Evolutionary conservation across 2,329 filamentous ascomycete species (phyloP).

Genomic region (Penicillium sp.): DNA sequence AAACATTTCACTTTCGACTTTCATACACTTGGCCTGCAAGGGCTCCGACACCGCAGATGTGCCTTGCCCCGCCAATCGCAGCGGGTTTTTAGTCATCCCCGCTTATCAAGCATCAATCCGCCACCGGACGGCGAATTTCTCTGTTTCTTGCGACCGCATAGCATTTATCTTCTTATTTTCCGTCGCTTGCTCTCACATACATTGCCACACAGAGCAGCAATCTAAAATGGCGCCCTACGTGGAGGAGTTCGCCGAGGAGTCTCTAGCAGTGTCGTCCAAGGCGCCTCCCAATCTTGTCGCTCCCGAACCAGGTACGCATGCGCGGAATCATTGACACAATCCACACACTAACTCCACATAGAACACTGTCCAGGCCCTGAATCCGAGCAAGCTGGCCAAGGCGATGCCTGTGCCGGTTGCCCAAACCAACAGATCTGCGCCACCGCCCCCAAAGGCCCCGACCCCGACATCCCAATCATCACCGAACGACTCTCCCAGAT

Average conservation of each 20-base stretch:
- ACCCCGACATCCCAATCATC: constrained; percentile 89
- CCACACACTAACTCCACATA: constrained; percentile 18
- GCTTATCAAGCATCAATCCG: constrained; percentile 20
- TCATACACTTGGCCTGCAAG: constrained; percentile 27
- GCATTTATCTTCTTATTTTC: neutral
- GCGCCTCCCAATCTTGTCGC: constrained; percentile 82
- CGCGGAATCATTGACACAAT: neutral
- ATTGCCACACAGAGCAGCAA: neutral
- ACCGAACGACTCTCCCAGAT: constrained; percentile 77
- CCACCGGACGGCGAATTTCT: constrained; percentile 19
- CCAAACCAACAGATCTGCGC: constrained; percentile 96
- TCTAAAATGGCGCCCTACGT: constrained; percentile 73
- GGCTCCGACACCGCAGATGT: constrained; percentile 37
- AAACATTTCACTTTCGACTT: neutral
- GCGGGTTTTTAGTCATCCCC: constrained; percentile 6
- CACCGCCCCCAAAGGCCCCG: constrained; percentile 88
- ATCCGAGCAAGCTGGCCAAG: constrained; percentile 57
- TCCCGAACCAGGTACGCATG: constrained; percentile 69
- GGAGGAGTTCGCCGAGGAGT: constrained; percentile 70
- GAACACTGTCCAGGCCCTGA: constrained; percentile 88
- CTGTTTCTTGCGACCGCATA: neutral
- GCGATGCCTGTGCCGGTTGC: constrained; percentile 87
- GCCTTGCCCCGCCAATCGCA: constrained; percentile 8
- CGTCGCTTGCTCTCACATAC: neutral
- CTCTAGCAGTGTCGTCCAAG: constrained; percentile 74